Conservation (phyloP, 2,329 filamentous ascomycete species). For the Fusarium hostae region DNA sequence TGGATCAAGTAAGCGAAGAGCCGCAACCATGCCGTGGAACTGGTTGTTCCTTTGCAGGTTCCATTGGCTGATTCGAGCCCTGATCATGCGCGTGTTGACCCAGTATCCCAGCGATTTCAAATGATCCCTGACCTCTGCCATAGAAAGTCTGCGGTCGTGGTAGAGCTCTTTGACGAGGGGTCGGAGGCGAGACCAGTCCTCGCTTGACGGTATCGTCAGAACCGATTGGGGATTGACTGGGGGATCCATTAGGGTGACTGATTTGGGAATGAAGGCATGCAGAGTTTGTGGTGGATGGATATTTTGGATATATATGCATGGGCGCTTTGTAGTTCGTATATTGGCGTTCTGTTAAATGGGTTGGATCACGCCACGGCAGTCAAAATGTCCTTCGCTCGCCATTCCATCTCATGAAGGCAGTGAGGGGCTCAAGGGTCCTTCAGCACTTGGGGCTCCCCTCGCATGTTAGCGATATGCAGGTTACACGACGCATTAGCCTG, state of each 20-base stretch:
- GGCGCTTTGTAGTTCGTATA: neutral
- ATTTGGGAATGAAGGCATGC: neutral
- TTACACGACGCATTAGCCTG: neutral
- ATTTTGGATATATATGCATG: neutral
- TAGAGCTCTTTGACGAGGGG: neutral
- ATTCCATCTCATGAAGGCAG: neutral
- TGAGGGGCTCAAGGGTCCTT: neutral
- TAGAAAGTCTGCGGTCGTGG: neutral
- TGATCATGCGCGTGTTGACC: neutral
- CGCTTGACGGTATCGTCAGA: neutral
- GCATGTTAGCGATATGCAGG: neutral
- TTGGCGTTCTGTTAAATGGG: neutral
- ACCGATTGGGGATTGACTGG: neutral
- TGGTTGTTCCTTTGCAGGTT: neutral
- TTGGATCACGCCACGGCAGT: neutral
- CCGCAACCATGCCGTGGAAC: neutral
- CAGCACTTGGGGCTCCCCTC: neutral
- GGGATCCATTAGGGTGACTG: neutral
- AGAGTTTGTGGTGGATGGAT: neutral
- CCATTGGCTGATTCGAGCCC: neutral
- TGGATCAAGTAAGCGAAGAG: neutral
- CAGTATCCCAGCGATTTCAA: neutral
- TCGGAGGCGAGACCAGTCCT: neutral
- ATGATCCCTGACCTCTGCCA: neutral
- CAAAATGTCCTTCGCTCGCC: neutral